Percentiles rank a stretch among this genome's conserved stretches.
Conservation (phyloP, 768 basidiomycete genomes). For the Rhizopogon vesiculosus region DNA sequence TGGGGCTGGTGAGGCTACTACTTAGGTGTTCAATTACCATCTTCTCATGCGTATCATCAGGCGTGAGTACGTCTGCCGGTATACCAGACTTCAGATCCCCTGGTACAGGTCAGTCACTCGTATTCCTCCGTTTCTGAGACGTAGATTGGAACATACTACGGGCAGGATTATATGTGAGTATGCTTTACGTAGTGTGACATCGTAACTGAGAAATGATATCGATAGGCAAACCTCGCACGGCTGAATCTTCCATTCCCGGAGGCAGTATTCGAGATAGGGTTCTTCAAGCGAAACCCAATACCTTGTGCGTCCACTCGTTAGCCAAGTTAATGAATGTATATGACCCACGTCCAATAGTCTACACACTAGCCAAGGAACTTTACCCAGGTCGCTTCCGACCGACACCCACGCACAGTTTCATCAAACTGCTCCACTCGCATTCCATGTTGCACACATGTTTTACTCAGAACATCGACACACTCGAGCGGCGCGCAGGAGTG, state of each 20-base stretch:
- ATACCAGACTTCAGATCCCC: conserved; percentile 91
- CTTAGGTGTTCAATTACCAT: background rate
- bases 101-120: conserved; percentile 58
- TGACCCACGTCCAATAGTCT: conserved; percentile 45
- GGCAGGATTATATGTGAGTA: conserved; percentile 25
- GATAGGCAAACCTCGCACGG: conserved; percentile 69
- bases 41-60: conserved; percentile 25
- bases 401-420: conserved; percentile 86
- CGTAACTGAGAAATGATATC: background rate
- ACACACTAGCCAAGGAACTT: conserved; percentile 88
- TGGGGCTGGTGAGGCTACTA: conserved; percentile 53
- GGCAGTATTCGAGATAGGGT: conserved; percentile 91
- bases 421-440: conserved; percentile 72
- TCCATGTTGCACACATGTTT: conserved; percentile 70
- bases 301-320: conserved; percentile 52
- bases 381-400: conserved; percentile 90
- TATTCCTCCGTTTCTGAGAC: background rate
- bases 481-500: conserved; percentile 82
- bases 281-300: conserved; percentile 73
- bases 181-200: background rate
- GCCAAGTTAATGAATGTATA: background rate
- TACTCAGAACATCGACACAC: conserved; percentile 91
- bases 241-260: conserved; percentile 88
- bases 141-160: background rate
- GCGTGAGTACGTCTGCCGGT: conserved; percentile 75